A percentile compares a stretch with the other conserved stretches of the same genome.
phyloP scores from a whole-genome alignment of 768 basidiomycete species.

The Macrolepiota albuminosa region DNA sequence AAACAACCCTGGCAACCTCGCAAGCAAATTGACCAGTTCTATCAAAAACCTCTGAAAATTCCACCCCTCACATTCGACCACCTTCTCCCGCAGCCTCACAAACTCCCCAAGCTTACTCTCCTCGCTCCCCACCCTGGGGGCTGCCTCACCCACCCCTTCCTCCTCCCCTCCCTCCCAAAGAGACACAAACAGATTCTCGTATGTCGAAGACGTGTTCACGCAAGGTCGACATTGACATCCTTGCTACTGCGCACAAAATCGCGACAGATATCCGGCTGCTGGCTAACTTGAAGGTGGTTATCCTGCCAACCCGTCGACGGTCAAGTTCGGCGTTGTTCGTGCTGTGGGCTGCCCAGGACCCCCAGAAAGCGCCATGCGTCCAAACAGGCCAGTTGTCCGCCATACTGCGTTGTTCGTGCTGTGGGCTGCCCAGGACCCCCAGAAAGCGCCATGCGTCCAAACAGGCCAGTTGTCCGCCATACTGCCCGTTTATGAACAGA shows the following conservation, averaged over 20 bases:
- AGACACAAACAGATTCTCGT: conserved; percentile 54
- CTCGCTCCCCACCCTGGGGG: conserved; percentile 30
- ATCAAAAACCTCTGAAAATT: conserved; percentile 62
- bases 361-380: too few species aligned
- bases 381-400: too few species aligned
- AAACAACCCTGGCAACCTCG: conserved; percentile 68
- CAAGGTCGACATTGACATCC: conserved; percentile 93
- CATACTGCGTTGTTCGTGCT: too few species aligned
- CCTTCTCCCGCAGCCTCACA: conserved; percentile 59
- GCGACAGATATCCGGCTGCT: conserved; percentile 92
- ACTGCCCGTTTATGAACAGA: conserved; percentile 26
- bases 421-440: too few species aligned
- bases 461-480: too few species aligned
- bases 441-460: too few species aligned
- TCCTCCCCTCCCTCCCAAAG: too few species aligned
- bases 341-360: too few species aligned
- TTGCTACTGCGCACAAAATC: conserved; percentile 96
- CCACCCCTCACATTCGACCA: conserved; percentile 54
- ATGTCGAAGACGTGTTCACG: conserved; percentile 98
- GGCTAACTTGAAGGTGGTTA: conserved; percentile 80
- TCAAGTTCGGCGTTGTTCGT: too few species aligned
- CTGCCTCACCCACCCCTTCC: too few species aligned
- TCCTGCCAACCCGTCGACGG: too few species aligned
- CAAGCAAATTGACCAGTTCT: conserved; percentile 72
- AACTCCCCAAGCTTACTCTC: conserved; percentile 84